phyloP scores from a whole-genome alignment of 1,139 yeast genomes.

The Nakaseomyces bracarensis region DNA sequence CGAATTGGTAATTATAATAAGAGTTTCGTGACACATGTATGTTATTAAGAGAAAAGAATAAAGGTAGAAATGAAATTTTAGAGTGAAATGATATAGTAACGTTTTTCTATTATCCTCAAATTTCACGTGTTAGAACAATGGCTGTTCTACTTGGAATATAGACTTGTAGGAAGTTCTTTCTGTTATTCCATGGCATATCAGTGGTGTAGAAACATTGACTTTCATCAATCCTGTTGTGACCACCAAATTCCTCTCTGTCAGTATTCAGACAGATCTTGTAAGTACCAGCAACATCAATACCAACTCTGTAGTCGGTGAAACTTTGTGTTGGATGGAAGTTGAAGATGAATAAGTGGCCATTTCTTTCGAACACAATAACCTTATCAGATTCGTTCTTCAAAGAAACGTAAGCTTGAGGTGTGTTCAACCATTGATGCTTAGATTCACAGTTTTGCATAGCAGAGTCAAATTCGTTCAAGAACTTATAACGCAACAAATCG shows the following conservation, averaged over 20 bases:
- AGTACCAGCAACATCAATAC: conserved; percentile 71
- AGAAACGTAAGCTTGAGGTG: conserved; percentile 79
- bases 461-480: conserved; percentile 67
- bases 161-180: conserved; percentile 68
- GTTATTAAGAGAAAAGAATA: background rate
- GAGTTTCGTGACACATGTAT: conserved; percentile 5
- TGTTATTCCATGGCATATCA: conserved; percentile 69
- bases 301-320: conserved; percentile 78
- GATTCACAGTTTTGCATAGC: conserved; percentile 76
- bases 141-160: conserved; percentile 83
- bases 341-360: conserved; percentile 74
- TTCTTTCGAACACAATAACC: conserved; percentile 80
- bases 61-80: background rate
- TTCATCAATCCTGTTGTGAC: conserved; percentile 67
- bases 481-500: conserved; percentile 67
- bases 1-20: background rate
- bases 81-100: background rate
- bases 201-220: conserved; percentile 56
- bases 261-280: conserved; percentile 70
- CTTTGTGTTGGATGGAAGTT: conserved; percentile 84
- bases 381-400: conserved; percentile 84
- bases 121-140: conserved; percentile 38
- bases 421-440: conserved; percentile 60
- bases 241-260: conserved; percentile 68
- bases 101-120: background rate